Evolutionary conservation across 352 stramenopile species (phyloP).

Genomic region (Phytophthora citrophthora): DNA sequence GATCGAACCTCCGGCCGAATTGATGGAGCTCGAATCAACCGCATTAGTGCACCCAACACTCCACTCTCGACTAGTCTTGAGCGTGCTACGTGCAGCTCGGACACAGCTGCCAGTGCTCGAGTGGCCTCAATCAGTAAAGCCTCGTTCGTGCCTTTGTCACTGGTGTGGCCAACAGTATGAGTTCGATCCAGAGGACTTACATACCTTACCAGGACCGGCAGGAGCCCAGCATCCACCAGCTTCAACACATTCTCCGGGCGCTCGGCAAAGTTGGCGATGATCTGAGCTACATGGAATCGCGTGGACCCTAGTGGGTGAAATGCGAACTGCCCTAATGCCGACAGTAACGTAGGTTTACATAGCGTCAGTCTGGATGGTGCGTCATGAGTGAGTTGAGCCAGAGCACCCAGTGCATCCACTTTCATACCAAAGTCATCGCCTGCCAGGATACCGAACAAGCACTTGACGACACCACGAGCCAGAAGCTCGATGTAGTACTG

Average conservation of each 20-base stretch:
- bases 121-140: slow-evolving; percentile 65
- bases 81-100: slow-evolving; percentile 60
- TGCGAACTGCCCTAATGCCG: slow-evolving; percentile 64
- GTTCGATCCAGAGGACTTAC: slow-evolving; percentile 53
- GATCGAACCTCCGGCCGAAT: slow-evolving; percentile 45
- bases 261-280: slow-evolving; percentile 81
- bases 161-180: slow-evolving; percentile 17
- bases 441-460: slow-evolving; percentile 68
- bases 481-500: slow-evolving; percentile 79
- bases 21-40: slow-evolving; percentile 55
- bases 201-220: slow-evolving; percentile 74
- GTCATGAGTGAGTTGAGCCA: slow-evolving; percentile 72
- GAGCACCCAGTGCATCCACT: slow-evolving; percentile 67
- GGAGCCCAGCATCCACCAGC: slow-evolving; percentile 68
- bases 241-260: slow-evolving; percentile 76
- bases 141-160: slow-evolving; percentile 29
- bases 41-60: slow-evolving; percentile 61
- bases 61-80: slow-evolving; percentile 67
- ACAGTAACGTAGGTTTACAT: slow-evolving; percentile 71
- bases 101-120: slow-evolving; percentile 65
- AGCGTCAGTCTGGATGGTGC: slow-evolving; percentile 67
- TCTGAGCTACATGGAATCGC: slow-evolving; percentile 67
- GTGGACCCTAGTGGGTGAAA: slow-evolving; percentile 68
- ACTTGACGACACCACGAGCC: slow-evolving; percentile 73
- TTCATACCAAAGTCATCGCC: slow-evolving; percentile 80